Percentiles rank a stretch among this genome's conserved stretches.
Evolutionary conservation across 2,329 filamentous ascomycete species (phyloP).

Genomic region (Chaetoscypha palmicola): DNA sequence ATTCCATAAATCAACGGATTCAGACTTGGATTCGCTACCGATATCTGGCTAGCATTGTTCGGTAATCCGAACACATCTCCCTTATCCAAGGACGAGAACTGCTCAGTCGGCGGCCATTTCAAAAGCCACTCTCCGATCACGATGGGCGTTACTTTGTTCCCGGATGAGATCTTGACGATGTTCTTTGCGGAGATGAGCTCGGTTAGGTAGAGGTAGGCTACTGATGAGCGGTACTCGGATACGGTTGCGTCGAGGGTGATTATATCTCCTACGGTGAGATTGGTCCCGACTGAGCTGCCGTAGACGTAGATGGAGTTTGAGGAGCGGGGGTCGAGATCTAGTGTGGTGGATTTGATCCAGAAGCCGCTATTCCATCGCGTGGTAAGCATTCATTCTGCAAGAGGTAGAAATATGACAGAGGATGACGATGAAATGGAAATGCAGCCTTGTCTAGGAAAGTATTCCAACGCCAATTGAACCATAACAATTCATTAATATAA

Average conservation of each 20-base stretch:
- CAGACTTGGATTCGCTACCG: slow-evolving; percentile 52
- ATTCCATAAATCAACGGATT: slow-evolving; percentile 56
- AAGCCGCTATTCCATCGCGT: slow-evolving; percentile 40
- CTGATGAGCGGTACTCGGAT: slow-evolving; percentile 41
- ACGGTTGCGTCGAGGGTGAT: slow-evolving; percentile 54
- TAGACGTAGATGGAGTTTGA: slow-evolving; percentile 64
- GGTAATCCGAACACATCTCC: slow-evolving; percentile 59
- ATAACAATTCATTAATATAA: no score
- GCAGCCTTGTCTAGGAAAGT: no score
- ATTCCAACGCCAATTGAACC: no score
- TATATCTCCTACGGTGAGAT: slow-evolving; percentile 54
- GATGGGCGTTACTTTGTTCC: slow-evolving; percentile 48
- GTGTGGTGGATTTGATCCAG: slow-evolving; percentile 54
- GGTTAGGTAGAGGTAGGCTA: slow-evolving; percentile 54
- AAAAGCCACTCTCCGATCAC: slow-evolving; percentile 51
- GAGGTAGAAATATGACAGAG: no score
- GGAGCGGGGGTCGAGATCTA: slow-evolving; percentile 48
- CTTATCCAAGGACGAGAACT: slow-evolving; percentile 56
- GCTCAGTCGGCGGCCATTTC: slow-evolving; percentile 51
- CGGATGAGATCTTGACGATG: slow-evolving; percentile 45
- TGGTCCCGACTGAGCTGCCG: slow-evolving; percentile 41
- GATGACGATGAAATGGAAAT: no score
- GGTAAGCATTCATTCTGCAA: no score
- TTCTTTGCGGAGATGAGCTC: slow-evolving; percentile 52
- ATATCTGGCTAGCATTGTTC: slow-evolving; percentile 53